Base-by-base conservation (phyloP, 345 rosid species). In the Nasturtium officinale region DNA sequence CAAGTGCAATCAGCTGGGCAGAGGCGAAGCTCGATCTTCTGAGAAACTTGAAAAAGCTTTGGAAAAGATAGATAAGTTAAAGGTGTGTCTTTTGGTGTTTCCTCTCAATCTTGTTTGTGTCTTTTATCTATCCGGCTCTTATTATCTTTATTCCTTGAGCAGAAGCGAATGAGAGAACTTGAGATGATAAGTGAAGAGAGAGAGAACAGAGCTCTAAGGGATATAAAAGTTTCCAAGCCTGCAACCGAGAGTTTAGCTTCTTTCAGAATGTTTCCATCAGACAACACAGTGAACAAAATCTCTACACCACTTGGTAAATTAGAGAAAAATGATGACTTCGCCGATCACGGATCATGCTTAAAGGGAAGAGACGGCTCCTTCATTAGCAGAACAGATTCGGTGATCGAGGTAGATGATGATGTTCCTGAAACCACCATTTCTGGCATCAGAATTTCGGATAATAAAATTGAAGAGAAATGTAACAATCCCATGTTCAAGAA, bases 1-100 rank as follows among this genome's bases (percentile, higher is more conserved):
- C 16, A 91, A 92, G 83, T 91, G 98, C 82, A 90, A 87, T 78
- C 80, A 86, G 77, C 88, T 87, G 33, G 97, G 97, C 37, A 85
- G 96, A 83, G 97, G 89, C 3, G 96, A 92, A 81, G 88, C 98
- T 63, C 86, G 84, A 65, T 81, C 85, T 20, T 76, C 80, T 38
- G 82, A 76, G 75, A 86, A 82, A 77, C 92, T 91, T 9, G 97
- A 85, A 80, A 90, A 89, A 74, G 96, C 92, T 50, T 81, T 83
- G 83, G 84, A 77, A 59, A 91, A 89, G 79, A 86, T 90, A 30
- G 80, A 57, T 61, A 86, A 80, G 78, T 47, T 92, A 73, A 91
- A 90, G 91, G 94, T 87, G 20, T 43, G 68, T 65, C 23, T 51
- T 4, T n/a, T 65, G 54, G 12, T 65, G 25, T 30, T 57, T 57